Conservation (phyloP, 768 basidiomycete genomes). For the Hebeloma cylindrosporum region DNA sequence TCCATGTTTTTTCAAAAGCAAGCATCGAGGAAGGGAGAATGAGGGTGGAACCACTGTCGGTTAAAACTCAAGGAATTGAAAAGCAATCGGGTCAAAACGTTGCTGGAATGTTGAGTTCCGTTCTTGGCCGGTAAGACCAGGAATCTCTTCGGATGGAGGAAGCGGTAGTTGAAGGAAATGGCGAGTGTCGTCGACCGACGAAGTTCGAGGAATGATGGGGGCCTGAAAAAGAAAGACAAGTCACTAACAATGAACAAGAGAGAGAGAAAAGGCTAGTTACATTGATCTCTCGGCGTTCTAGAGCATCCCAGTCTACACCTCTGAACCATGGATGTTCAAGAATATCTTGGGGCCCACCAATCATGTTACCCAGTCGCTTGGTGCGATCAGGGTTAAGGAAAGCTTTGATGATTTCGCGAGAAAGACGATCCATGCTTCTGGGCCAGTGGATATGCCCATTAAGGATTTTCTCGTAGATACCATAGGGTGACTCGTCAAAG, state of each 20-base stretch:
- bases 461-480: slow-evolving; percentile 97
- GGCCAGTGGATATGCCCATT: slow-evolving; percentile 89
- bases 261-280: slow-evolving; percentile 45
- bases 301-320: slow-evolving; percentile 89
- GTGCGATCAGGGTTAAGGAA: slow-evolving; percentile 91
- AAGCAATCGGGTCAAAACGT: slow-evolving; percentile 64
- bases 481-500: slow-evolving; percentile 96
- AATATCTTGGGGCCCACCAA: slow-evolving; percentile 88
- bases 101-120: slow-evolving; percentile 56
- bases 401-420: slow-evolving; percentile 82
- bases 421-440: slow-evolving; percentile 83
- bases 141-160: slow-evolving; percentile 77
- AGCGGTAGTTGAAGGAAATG: slow-evolving; percentile 81
- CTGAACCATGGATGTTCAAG: slow-evolving; percentile 93
- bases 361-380: slow-evolving; percentile 90
- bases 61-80: slow-evolving; percentile 79
- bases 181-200: slow-evolving; percentile 79
- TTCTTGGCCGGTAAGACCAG: slow-evolving; percentile 71
- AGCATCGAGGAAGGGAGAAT: slow-evolving; percentile 20
- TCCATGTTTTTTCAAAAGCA: neutral
- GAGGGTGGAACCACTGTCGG: slow-evolving; percentile 12
- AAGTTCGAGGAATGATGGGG: slow-evolving; percentile 81
- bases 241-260: neutral
- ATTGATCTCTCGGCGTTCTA: slow-evolving; percentile 84
- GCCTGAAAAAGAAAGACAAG: slow-evolving; percentile 48